phyloP scores from a whole-genome alignment of 306 rosid genomes.

The Lathyrus tuberosus region DNA sequence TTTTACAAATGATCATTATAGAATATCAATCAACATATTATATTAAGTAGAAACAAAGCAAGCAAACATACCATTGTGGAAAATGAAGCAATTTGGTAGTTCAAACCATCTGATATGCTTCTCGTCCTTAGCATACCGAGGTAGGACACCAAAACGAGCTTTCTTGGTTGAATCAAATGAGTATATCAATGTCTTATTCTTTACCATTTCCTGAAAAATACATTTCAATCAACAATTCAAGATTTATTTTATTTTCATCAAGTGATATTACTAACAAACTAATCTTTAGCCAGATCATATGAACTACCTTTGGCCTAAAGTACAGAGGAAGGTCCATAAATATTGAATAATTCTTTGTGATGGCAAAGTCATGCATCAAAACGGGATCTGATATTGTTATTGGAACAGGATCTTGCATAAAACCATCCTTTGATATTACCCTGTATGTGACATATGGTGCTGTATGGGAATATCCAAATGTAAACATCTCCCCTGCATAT shows the following conservation, averaged over 20 bases:
- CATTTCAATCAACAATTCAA: conserved; percentile 33
- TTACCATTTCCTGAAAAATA: conserved; percentile 90
- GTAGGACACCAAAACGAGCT: conserved; percentile 92
- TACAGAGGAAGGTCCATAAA: conserved; percentile 92
- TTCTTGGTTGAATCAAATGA: conserved; percentile 79
- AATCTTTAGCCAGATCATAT: conserved; percentile 12
- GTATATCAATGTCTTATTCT: conserved; percentile 75
- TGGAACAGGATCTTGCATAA: conserved; percentile 93
- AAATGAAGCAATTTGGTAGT: conserved; percentile 96
- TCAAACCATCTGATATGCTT: conserved; percentile 85
- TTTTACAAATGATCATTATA: too few relatives aligned
- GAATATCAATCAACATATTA: conserved; percentile 11
- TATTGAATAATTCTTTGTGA: conserved; percentile 85
- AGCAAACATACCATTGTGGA: conserved; percentile 75
- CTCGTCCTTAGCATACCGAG: conserved; percentile 90
- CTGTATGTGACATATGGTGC: conserved; percentile 92
- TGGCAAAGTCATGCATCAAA: conserved; percentile 99
- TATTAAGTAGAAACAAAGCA: conserved; percentile 24
- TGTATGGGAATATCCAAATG: conserved; percentile 86
- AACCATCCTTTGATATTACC: conserved; percentile 89
- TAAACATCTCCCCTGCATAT: conserved; percentile 94
- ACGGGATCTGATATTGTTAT: conserved; percentile 84
- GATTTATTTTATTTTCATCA: conserved; percentile 11
- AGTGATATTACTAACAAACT: neutral
- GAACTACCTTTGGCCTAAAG: conserved; percentile 84